Percentiles rank a stretch among this genome's conserved stretches.
Evolutionary conservation across 192 early-diverging fungal genomes (phyloP).

Genomic region (Linderina pennispora): DNA sequence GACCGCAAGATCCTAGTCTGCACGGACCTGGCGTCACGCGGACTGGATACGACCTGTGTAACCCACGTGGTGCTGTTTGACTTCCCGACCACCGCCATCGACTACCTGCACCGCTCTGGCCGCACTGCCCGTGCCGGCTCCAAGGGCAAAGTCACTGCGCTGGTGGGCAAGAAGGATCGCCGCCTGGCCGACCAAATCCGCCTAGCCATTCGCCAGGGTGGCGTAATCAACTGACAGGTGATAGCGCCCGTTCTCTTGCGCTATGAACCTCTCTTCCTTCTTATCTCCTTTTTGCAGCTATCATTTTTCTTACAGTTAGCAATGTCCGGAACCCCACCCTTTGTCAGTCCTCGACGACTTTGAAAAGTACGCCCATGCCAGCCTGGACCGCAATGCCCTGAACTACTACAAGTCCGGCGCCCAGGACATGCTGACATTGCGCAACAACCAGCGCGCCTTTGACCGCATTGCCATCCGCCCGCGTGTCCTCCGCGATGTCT

Average conservation of each 20-base stretch:
- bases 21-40: constrained; percentile 88
- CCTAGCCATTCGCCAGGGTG: constrained; percentile 43
- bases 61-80: constrained; percentile 88
- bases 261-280: too few relatives aligned
- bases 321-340: too few relatives aligned
- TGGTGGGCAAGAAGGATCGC: constrained; percentile 70
- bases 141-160: constrained; percentile 71
- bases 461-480: constrained; percentile 46
- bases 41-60: constrained; percentile 82
- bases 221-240: constrained; percentile 16
- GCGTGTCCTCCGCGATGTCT: constrained; percentile 67
- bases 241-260: too few relatives aligned
- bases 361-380: constrained; percentile 23
- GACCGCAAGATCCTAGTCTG: constrained; percentile 65
- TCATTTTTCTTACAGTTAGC: too few relatives aligned
- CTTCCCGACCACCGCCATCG: constrained; percentile 83
- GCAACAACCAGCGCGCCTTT: constrained; percentile 44
- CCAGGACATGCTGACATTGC: constrained; percentile 45
- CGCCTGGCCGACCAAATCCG: constrained; percentile 43
- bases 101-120: constrained; percentile 91
- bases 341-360: constrained; percentile 45
- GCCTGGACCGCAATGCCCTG: constrained; percentile 35
- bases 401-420: constrained; percentile 51
- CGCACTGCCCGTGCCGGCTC: constrained; percentile 81
- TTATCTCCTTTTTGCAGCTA: too few relatives aligned